Percentiles rank a stretch among this genome's conserved stretches.
Conservation (phyloP, 768 basidiomycete genomes). For the Tulasnella sp. region DNA sequence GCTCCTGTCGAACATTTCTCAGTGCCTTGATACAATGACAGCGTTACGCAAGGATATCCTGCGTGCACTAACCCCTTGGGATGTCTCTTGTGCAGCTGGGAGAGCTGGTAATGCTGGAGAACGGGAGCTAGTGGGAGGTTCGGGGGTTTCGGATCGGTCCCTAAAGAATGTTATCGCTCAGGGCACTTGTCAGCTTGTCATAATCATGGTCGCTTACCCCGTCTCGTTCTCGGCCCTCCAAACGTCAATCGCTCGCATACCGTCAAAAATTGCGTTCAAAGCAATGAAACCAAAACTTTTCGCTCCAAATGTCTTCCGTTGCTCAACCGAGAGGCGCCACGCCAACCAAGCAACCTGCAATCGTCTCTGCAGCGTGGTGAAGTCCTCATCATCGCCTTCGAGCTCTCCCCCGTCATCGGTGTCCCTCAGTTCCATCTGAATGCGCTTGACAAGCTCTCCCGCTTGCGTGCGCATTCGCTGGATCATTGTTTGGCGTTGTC, state of each 20-base stretch:
- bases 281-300: slow-evolving; percentile 61
- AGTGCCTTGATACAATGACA: not conserved
- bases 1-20: slow-evolving; percentile 28
- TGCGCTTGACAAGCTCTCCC: slow-evolving; percentile 47
- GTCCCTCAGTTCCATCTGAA: slow-evolving; percentile 45
- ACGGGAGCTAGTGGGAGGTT: not conserved
- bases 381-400: slow-evolving; percentile 36
- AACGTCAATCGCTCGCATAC: slow-evolving; percentile 31
- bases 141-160: not conserved
- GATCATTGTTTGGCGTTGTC: slow-evolving; percentile 51
- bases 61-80: not conserved
- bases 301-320: slow-evolving; percentile 47
- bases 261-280: slow-evolving; percentile 55
- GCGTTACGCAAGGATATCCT: not conserved
- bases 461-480: slow-evolving; percentile 54
- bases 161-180: not conserved
- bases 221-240: not conserved
- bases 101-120: not conserved
- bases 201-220: not conserved
- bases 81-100: not conserved
- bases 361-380: slow-evolving; percentile 43
- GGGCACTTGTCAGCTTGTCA: not conserved
- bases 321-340: slow-evolving; percentile 45
- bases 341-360: slow-evolving; percentile 48
- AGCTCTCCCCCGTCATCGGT: not conserved